Evolutionary conservation across 2,329 filamentous ascomycete genomes (phyloP).

Genomic region (Dissoconium aciculare): DNA sequence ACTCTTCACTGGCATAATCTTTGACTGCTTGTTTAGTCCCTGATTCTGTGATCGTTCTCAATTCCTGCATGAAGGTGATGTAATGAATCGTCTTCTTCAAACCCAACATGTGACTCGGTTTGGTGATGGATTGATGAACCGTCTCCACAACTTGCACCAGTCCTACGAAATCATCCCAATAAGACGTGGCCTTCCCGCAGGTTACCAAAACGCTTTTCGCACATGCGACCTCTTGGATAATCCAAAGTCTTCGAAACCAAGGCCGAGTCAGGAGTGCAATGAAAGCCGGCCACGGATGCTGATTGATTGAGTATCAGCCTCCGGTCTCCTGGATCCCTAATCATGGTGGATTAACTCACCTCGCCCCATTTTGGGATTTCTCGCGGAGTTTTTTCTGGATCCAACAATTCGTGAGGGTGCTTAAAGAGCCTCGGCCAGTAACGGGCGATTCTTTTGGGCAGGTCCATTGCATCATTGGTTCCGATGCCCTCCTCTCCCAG

Average conservation of each 20-base stretch:
- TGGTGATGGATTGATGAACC: constrained; percentile 5
- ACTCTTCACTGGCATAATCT: constrained; percentile 10
- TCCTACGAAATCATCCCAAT: constrained; percentile 11
- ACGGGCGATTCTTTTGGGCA: constrained; percentile 7
- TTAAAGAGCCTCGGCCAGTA: constrained; percentile 10
- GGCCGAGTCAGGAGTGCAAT: constrained; percentile 8
- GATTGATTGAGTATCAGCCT: neutral
- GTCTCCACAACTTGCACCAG: constrained; percentile 7
- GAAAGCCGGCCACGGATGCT: constrained; percentile 8
- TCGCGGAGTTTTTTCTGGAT: constrained; percentile 7
- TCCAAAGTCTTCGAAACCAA: constrained; percentile 11
- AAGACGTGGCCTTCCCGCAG: constrained; percentile 8
- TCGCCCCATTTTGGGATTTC: constrained; percentile 8
- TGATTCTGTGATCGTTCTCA: constrained; percentile 9
- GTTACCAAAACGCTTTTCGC: constrained; percentile 11
- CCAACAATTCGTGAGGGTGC: constrained; percentile 7
- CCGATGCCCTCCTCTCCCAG: constrained; percentile 9
- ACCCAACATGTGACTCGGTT: constrained; percentile 7
- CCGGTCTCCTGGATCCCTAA: too few species aligned
- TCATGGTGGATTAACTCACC: constrained; percentile 1
- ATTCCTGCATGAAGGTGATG: constrained; percentile 10
- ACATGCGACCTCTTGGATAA: constrained; percentile 11
- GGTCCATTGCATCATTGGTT: constrained; percentile 9
- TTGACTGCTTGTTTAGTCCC: constrained; percentile 9
- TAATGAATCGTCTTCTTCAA: constrained; percentile 10